phyloP scores from a whole-genome alignment of 176 grass and related monocot genomes.

The Cymbopogon citratus region DNA sequence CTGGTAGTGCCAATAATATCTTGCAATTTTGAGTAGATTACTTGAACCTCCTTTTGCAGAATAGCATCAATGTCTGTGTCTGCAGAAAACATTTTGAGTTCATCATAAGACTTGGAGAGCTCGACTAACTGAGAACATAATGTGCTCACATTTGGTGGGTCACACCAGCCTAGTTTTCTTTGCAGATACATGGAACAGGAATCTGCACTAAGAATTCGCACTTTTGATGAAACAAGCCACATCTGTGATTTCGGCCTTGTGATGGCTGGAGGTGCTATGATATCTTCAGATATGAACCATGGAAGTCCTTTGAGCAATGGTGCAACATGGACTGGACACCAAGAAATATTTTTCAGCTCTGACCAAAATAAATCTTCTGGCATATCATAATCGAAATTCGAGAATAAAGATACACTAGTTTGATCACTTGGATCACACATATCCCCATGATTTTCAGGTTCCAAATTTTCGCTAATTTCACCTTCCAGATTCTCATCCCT shows the following conservation, averaged over 20 bases:
- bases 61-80: constrained; percentile 51
- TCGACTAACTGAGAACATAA: constrained; percentile 76
- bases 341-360: constrained; percentile 71
- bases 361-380: constrained; percentile 88
- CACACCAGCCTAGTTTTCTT: constrained; percentile 82
- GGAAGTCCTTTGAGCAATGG: constrained; percentile 73
- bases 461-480: constrained; percentile 28
- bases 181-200: constrained; percentile 74
- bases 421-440: constrained; percentile 25
- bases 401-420: constrained; percentile 45
- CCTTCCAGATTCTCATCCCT: constrained; percentile 22
- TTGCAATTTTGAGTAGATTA: constrained; percentile 78
- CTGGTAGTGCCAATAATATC: constrained; percentile 42
- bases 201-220: constrained; percentile 81
- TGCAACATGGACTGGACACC: constrained; percentile 75
- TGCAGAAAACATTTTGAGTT: constrained; percentile 54
- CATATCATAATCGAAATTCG: constrained; percentile 68
- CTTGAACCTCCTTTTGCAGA: constrained; percentile 58
- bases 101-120: constrained; percentile 79
- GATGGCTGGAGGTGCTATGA: constrained; percentile 59
- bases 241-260: constrained; percentile 87
- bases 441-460: constrained; percentile 36
- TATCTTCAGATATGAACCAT: constrained; percentile 72
- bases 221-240: constrained; percentile 89
- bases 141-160: constrained; percentile 51